Evolutionary conservation across 2,329 filamentous ascomycete species (phyloP).

Genomic region (Fusarium sterilihyphosum): DNA sequence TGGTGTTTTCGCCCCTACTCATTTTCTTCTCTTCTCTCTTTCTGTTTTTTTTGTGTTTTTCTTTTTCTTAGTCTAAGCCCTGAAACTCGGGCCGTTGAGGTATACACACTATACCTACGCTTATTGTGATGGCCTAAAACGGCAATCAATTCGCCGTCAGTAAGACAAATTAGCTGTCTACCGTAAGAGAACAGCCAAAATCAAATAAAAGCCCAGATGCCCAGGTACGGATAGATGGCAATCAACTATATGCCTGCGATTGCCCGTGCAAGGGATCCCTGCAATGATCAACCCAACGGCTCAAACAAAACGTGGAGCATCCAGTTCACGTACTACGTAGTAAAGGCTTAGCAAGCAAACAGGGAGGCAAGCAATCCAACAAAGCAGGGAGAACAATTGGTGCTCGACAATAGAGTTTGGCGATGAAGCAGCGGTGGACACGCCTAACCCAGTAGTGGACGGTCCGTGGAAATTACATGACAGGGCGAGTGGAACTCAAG

Average conservation of each 20-base stretch:
- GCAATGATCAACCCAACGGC: slow-evolving; percentile 24
- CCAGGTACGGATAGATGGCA: not conserved
- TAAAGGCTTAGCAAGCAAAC: slow-evolving; percentile 32
- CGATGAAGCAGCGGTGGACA: slow-evolving; percentile 41
- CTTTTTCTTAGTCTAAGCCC: not conserved
- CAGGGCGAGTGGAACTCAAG: not conserved
- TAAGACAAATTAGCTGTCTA: not conserved
- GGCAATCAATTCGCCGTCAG: slow-evolving; percentile 1
- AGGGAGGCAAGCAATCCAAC: not conserved
- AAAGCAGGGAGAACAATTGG: slow-evolving; percentile 27
- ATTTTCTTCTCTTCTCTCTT: not conserved
- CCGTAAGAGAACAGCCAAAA: not conserved
- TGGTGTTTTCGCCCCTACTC: not conserved
- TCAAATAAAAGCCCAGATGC: not conserved
- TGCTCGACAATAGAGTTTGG: slow-evolving; percentile 41
- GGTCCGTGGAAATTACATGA: slow-evolving; percentile 40
- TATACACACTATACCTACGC: not conserved
- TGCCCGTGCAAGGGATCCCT: not conserved
- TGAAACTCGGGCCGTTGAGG: not conserved
- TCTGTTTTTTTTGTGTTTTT: not conserved
- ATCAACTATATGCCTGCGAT: not conserved
- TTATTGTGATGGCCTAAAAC: slow-evolving; percentile 1
- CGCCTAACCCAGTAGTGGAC: slow-evolving; percentile 15
- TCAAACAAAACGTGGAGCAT: slow-evolving; percentile 16
- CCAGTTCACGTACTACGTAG: not conserved